Conservation (phyloP, 139 green algal species). For the Chlorella ohadii region DNA sequence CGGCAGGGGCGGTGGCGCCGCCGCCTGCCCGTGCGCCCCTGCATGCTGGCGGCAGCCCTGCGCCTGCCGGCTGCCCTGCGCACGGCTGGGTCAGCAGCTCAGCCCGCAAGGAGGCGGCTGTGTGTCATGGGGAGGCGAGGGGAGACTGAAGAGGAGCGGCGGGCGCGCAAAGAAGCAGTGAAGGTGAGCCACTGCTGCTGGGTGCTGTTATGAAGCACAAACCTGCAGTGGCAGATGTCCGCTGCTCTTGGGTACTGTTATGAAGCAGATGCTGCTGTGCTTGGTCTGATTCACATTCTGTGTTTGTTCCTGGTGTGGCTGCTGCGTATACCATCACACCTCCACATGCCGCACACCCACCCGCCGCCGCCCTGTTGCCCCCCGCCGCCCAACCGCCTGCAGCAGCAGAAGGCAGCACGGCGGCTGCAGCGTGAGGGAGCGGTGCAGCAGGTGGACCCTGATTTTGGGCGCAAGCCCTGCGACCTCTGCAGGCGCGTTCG, state of each 20-base stretch:
- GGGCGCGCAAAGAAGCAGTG: constrained; percentile 41
- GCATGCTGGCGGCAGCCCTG: too few species aligned
- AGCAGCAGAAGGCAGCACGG: constrained; percentile 44
- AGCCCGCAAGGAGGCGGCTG: background rate
- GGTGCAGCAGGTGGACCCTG: constrained; percentile 7
- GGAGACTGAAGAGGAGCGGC: constrained; percentile 36
- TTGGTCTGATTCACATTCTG: too few species aligned
- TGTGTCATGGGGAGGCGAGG: constrained; percentile 26
- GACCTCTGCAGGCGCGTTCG: constrained; percentile 26
- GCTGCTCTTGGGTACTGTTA: too few species aligned
- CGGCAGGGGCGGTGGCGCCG: too few species aligned
- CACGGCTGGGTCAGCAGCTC: too few species aligned
- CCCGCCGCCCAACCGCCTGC: background rate
- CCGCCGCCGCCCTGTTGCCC: background rate
- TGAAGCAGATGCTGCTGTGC: too few species aligned
- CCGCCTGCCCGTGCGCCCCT: too few species aligned
- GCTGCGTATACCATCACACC: background rate
- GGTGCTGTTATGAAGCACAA: background rate
- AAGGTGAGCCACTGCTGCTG: constrained; percentile 13
- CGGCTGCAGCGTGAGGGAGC: constrained; percentile 40
- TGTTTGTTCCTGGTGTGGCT: background rate
- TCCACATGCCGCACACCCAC: background rate
- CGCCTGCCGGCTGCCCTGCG: too few species aligned
- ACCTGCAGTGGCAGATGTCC: too few species aligned
- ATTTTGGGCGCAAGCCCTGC: constrained; percentile 47